These are phyloP conservation scores for Streptanthus diversifolius DNA, from an alignment of 345 rosid genomes.

Conservation along the genomic window DNA sequence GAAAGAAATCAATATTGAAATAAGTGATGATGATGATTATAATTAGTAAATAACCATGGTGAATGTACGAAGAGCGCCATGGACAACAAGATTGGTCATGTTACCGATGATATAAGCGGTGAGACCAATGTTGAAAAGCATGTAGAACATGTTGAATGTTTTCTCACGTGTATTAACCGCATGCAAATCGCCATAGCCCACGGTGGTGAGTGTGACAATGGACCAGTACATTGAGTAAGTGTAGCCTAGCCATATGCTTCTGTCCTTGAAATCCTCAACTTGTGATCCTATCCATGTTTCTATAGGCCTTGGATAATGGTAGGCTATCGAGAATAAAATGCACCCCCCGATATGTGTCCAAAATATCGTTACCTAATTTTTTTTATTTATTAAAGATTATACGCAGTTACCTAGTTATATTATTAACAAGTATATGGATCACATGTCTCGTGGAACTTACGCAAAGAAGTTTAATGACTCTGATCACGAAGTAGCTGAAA, in stretches of 20 bases:
- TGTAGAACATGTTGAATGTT: slow-evolving; percentile 69
- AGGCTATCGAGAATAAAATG: slow-evolving; percentile 73
- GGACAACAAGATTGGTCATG: slow-evolving; percentile 96
- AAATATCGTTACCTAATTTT: slow-evolving; percentile 62
- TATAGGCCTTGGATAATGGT: slow-evolving; percentile 36
- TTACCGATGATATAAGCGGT: slow-evolving; percentile 81
- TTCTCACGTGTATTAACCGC: slow-evolving; percentile 69
- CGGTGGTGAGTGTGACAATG: slow-evolving; percentile 81
- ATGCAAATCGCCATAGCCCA: slow-evolving; percentile 87
- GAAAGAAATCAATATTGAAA: neutral
- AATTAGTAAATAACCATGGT: slow-evolving; percentile 46
- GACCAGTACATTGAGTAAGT: slow-evolving; percentile 96
- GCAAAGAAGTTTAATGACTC: slow-evolving; percentile 56
- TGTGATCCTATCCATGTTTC: slow-evolving; percentile 72
- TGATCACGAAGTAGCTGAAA: slow-evolving; percentile 67
- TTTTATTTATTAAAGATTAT: no score
- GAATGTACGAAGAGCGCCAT: slow-evolving; percentile 58
- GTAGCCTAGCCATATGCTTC: slow-evolving; percentile 79
- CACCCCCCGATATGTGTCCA: slow-evolving; percentile 85
- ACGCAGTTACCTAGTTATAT: neutral
- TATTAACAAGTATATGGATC: neutral
- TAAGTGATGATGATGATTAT: neutral
- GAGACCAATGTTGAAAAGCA: slow-evolving; percentile 91
- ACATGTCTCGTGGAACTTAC: slow-evolving; percentile 42
- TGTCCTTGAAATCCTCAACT: slow-evolving; percentile 53